Conservation (phyloP, 352 stramenopile species). For the Saprolegnia diclina region DNA sequence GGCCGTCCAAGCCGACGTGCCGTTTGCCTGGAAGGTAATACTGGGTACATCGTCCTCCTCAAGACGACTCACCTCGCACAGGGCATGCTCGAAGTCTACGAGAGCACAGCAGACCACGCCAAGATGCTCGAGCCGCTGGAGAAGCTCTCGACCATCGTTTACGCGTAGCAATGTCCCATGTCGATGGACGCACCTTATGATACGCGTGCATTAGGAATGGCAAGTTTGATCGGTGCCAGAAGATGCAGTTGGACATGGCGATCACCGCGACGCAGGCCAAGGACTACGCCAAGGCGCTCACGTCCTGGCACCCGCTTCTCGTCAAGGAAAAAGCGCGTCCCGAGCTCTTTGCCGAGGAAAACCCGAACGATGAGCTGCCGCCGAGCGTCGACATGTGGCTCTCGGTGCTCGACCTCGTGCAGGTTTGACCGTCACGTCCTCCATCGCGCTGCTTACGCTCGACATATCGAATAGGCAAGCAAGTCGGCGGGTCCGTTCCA, state of each 20-base stretch:
- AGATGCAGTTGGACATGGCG: constrained; percentile 67
- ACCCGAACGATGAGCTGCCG: constrained; percentile 62
- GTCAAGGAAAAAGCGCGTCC: constrained; percentile 28
- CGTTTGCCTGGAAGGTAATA: constrained; percentile 81
- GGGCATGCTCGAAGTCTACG: constrained; percentile 73
- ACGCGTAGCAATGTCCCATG: constrained; percentile 36
- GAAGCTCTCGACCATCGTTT: constrained; percentile 66
- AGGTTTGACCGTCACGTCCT: constrained; percentile 35
- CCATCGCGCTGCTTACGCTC: not conserved
- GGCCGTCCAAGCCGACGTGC: constrained; percentile 63
- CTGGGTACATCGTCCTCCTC: not conserved
- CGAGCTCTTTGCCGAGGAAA: constrained; percentile 38
- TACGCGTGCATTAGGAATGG: constrained; percentile 38
- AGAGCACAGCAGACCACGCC: constrained; percentile 39
- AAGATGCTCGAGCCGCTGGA: constrained; percentile 68
- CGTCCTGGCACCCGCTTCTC: constrained; percentile 72
- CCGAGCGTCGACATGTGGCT: constrained; percentile 61
- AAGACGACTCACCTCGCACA: constrained; percentile 25
- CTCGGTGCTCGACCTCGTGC: constrained; percentile 60
- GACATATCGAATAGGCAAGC: not conserved
- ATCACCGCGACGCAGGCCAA: constrained; percentile 48
- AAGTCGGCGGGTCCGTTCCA: not conserved
- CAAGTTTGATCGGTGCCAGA: constrained; percentile 74
- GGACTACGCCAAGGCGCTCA: constrained; percentile 57
- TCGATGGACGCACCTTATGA: not conserved